These are phyloP conservation scores for Mytilinidion resinicola DNA, from an alignment of 495 filamentous ascomycete genomes.

Conservation along the genomic window DNA sequence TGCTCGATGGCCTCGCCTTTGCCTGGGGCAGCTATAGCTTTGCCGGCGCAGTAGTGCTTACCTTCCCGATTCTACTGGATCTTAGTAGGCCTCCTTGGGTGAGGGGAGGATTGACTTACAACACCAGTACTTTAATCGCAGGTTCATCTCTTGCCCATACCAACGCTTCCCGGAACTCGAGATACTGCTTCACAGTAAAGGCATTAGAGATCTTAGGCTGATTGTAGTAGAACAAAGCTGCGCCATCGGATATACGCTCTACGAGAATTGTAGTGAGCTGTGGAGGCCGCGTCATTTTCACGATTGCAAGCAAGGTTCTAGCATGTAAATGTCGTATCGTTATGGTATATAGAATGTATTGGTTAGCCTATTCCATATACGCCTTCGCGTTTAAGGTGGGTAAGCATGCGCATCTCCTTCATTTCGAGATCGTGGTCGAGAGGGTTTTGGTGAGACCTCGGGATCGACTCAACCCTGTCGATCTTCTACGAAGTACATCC, in stretches of 20 bases:
- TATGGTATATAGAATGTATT: too few relatives aligned
- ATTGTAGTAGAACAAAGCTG: slow-evolving; percentile 18
- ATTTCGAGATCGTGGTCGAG: too few relatives aligned
- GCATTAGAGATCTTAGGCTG: slow-evolving; percentile 18
- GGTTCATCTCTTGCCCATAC: slow-evolving; percentile 18
- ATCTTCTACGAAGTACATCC: too few relatives aligned
- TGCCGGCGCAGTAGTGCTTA: slow-evolving; percentile 18
- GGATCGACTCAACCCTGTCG: too few relatives aligned
- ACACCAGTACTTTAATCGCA: slow-evolving; percentile 11
- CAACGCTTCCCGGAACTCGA: slow-evolving; percentile 14
- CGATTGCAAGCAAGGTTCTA: background rate
- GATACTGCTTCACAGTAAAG: slow-evolving; percentile 14
- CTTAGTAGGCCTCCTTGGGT: background rate
- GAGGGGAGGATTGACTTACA: slow-evolving; percentile 1
- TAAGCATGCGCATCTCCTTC: too few relatives aligned
- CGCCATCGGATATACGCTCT: slow-evolving; percentile 9
- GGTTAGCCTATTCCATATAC: too few relatives aligned
- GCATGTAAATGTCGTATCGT: too few relatives aligned
- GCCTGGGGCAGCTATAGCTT: slow-evolving; percentile 5
- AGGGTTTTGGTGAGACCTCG: too few relatives aligned
- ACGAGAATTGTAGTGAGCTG: slow-evolving; percentile 13
- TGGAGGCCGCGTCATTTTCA: slow-evolving; percentile 13
- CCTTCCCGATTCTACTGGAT: slow-evolving; percentile 9
- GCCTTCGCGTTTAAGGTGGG: too few relatives aligned
- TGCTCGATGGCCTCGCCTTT: slow-evolving; percentile 13